Base-by-base conservation (phyloP, 768 basidiomycete species). In the Fistulinella prunicolor region DNA sequence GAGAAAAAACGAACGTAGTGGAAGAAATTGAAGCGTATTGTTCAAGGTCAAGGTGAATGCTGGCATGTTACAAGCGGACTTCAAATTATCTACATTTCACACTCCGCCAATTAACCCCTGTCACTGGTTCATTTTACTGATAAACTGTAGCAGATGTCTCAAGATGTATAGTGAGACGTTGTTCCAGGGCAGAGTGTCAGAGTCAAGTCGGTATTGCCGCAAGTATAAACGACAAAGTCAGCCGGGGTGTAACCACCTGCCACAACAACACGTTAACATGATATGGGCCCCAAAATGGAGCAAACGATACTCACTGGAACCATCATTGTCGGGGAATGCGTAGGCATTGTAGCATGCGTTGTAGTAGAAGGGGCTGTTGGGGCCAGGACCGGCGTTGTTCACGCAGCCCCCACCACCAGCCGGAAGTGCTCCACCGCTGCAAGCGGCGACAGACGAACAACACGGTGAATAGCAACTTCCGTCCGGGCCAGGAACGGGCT, bases 271-370 rank as follows among this genome's bases (percentile, higher is more conserved):
- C n/a, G n/a, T n/a, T n/a, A 22, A 38, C 37, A 38, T 54, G 37
- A 9, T 6, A 9, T 6, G 6, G 3, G 6, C 20, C 37, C 6
- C 12, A 12, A 22, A 38, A 21, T 3, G 13, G 9, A 38, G 21
- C 12, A 38, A 38, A 12, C 6, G 14, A 17, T 12, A 24, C 53
- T 9, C 38, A 55, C 53, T 19, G 6, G 46, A 9, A 28, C 54
- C 54, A 29, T 53, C 51, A 22, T 55, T 53, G 23, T 55, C 51
- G 21, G 54, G 54, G 51, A 53, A 55, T n/a, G 54, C 54, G 10
- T 53, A 55, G 24, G 54, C 56, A 21, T 57, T 57, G 10, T 16
- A 16, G 45, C 56, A 57, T 19, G 50, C 43, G 29, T 49, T 13
- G 5, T 57, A 47, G 54, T 57, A 57, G 47, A 56, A 57, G 30